phyloP scores from a whole-genome alignment of 768 basidiomycete species.

The Cantharellus cinnabarinus region DNA sequence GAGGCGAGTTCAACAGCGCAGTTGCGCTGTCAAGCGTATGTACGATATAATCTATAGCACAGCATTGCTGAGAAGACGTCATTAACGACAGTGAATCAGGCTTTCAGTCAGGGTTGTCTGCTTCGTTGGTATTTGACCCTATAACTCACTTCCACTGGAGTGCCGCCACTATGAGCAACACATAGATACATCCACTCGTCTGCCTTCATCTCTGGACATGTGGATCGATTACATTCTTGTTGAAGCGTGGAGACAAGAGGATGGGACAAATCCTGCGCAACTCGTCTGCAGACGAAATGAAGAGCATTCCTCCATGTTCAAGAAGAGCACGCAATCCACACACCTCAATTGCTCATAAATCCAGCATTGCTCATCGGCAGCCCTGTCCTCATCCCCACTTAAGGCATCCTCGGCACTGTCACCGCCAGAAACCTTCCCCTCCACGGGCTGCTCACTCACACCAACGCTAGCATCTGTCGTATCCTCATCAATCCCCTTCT shows the following conservation, averaged over 20 bases:
- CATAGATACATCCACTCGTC: slow-evolving; percentile 95
- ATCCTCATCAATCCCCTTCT: slow-evolving; percentile 13
- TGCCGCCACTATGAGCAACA: slow-evolving; percentile 80
- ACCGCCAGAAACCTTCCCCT: neutral
- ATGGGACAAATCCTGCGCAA: slow-evolving; percentile 72
- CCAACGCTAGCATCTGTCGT: slow-evolving; percentile 15
- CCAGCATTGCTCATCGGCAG: slow-evolving; percentile 72
- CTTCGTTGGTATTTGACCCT: neutral
- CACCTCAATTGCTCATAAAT: slow-evolving; percentile 49
- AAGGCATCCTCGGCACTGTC: neutral
- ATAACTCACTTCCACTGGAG: slow-evolving; percentile 54
- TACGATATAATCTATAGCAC: slow-evolving; percentile 88
- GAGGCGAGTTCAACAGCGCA: slow-evolving; percentile 72
- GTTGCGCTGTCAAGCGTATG: slow-evolving; percentile 89
- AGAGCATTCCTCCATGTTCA: slow-evolving; percentile 16
- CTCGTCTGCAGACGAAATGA: slow-evolving; percentile 29
- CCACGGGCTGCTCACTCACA: neutral
- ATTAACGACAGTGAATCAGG: neutral
- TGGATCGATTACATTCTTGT: slow-evolving; percentile 63
- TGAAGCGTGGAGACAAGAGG: slow-evolving; percentile 71
- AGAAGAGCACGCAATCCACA: slow-evolving; percentile 5
- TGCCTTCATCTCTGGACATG: slow-evolving; percentile 98
- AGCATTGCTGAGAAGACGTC: slow-evolving; percentile 48
- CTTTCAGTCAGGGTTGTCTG: neutral
- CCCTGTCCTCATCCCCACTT: slow-evolving; percentile 24